Percentiles rank a stretch among this genome's conserved stretches.
Evolutionary conservation across 306 rosid species (phyloP).

Genomic region (Begonia masoniana): DNA sequence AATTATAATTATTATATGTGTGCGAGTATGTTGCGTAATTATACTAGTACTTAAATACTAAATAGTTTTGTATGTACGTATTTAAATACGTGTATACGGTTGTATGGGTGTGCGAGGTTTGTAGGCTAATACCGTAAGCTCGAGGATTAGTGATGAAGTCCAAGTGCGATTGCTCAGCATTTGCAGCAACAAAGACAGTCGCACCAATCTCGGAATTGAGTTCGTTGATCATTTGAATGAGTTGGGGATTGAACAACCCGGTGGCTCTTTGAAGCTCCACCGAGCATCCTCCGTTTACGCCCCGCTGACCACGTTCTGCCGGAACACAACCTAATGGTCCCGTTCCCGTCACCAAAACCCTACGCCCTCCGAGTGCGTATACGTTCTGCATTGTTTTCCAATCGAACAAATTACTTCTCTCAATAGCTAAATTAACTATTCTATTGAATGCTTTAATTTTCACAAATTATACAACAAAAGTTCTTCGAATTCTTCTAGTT

Average conservation of each 20-base stretch:
- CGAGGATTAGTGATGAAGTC: neutral
- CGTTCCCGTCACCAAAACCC: constrained; percentile 1
- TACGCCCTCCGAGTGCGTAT: neutral
- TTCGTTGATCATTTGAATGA: neutral
- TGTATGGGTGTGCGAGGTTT: no score
- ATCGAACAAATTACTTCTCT: no score
- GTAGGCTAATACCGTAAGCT: neutral
- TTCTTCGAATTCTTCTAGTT: no score
- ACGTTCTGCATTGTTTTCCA: neutral
- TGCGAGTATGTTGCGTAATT: no score
- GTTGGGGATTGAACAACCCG: neutral
- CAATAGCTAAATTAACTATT: no score
- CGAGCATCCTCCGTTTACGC: neutral
- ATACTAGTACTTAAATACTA: no score
- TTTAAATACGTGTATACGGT: no score
- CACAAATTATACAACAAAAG: no score
- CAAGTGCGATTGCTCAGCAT: neutral
- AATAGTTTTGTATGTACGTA: no score
- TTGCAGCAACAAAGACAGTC: neutral
- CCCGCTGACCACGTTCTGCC: neutral
- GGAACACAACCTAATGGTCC: constrained; percentile 2
- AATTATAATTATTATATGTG: no score
- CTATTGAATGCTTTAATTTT: no score
- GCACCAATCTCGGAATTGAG: neutral
- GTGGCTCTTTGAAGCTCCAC: neutral